Conservation (phyloP, 257 asterid species). For the Solanum sejunctum region DNA sequence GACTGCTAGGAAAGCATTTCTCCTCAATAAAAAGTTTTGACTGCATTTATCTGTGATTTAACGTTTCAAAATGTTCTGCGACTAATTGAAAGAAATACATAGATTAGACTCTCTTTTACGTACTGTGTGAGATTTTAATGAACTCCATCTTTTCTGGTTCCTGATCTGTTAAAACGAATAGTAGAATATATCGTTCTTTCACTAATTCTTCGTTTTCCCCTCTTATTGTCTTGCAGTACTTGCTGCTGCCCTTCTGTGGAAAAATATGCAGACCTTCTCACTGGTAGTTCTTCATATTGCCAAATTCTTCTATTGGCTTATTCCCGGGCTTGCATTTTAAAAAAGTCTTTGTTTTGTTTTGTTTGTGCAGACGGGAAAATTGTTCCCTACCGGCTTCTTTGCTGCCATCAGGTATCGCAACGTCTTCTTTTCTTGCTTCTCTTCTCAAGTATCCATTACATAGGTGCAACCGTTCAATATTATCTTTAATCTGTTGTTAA, state of each 20-base stretch:
- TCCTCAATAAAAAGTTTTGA: not conserved
- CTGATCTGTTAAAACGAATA: not conserved
- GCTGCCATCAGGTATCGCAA: constrained; percentile 50
- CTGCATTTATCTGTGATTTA: not conserved
- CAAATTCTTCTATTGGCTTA: not conserved
- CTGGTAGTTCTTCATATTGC: constrained; percentile 31
- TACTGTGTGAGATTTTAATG: not conserved
- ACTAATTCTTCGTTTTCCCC: not conserved
- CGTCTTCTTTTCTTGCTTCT: not conserved
- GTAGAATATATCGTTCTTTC: not conserved
- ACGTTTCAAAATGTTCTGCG: not conserved
- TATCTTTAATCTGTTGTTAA: not conserved
- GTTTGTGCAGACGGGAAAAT: constrained; percentile 30
- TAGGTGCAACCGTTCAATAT: not conserved
- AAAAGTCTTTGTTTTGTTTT: not conserved
- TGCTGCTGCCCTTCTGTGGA: constrained; percentile 47
- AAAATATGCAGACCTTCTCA: constrained; percentile 56
- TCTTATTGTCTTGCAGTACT: constrained; percentile 44
- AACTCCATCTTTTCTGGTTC: not conserved
- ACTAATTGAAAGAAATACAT: not conserved
- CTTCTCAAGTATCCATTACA: not conserved
- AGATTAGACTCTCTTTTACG: not conserved
- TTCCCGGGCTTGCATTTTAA: not conserved
- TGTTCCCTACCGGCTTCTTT: constrained; percentile 60
- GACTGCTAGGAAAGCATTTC: not conserved